Conservation (phyloP, 2,329 filamentous ascomycete genomes). For the Colletotrichum sp. region DNA sequence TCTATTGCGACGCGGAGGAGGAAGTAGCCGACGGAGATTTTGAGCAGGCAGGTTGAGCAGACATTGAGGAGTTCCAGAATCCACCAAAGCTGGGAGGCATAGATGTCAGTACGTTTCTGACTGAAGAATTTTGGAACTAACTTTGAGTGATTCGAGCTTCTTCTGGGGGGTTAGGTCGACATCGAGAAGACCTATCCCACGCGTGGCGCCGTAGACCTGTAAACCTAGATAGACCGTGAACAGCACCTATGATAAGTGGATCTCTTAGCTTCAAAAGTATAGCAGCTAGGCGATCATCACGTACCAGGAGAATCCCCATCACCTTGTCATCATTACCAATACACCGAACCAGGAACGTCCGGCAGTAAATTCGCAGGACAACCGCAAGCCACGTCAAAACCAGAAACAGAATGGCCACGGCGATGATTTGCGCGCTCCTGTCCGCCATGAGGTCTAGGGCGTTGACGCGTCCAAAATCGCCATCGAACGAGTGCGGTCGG, state of each 20-base stretch:
- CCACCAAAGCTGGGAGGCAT: slow-evolving; percentile 35
- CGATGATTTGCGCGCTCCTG: slow-evolving; percentile 27
- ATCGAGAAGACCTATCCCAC: neutral
- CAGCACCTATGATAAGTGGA: neutral
- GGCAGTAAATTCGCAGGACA: slow-evolving; percentile 34
- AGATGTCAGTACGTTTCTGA: neutral
- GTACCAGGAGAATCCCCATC: slow-evolving; percentile 34
- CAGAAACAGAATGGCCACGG: slow-evolving; percentile 33
- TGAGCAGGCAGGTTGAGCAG: slow-evolving; percentile 33
- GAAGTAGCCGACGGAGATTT: slow-evolving; percentile 47
- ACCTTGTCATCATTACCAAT: slow-evolving; percentile 37
- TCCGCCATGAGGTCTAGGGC: slow-evolving; percentile 3
- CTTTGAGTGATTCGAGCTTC: neutral
- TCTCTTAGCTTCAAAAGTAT: neutral
- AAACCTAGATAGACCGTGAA: neutral
- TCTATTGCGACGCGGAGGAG: slow-evolving; percentile 44
- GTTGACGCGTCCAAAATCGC: neutral
- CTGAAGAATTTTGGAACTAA: neutral
- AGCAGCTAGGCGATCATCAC: too few relatives aligned
- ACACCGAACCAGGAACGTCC: slow-evolving; percentile 33
- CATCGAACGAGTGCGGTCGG: neutral
- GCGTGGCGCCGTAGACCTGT: neutral
- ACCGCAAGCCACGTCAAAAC: slow-evolving; percentile 35
- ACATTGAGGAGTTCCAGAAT: slow-evolving; percentile 45
- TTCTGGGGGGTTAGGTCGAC: neutral